These are phyloP conservation scores for Talaromyces islandicus DNA, from an alignment of 2,329 filamentous ascomycete genomes.

Conservation along the genomic window DNA sequence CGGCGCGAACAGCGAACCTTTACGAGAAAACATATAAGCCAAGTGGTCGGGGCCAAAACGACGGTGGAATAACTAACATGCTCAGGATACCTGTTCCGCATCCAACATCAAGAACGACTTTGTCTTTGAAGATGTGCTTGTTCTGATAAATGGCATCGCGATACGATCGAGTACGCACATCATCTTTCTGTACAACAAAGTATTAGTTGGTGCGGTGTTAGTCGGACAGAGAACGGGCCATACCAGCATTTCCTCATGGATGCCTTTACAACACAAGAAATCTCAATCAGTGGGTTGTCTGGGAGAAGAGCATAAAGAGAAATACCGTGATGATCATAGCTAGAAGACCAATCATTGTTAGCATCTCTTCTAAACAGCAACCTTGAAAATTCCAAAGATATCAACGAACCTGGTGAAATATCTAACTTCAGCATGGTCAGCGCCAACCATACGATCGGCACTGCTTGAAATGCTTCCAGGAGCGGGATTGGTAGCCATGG, in stretches of 20 bases:
- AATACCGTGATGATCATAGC: constrained; percentile 96
- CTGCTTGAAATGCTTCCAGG: constrained; percentile 28
- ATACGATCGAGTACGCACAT: constrained; percentile 93
- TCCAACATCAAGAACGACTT: constrained; percentile 84
- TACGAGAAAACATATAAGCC: background rate
- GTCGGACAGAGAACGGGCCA: constrained; percentile 25
- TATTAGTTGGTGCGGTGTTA: background rate
- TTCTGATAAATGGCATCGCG: constrained; percentile 96
- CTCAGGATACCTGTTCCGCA: constrained; percentile 95
- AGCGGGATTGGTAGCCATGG: constrained; percentile 1
- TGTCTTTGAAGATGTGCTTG: constrained; percentile 78
- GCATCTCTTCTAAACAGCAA: constrained; percentile 16
- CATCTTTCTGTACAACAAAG: constrained; percentile 69
- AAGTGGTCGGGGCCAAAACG: background rate
- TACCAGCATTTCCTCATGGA: constrained; percentile 98
- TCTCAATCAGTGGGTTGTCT: constrained; percentile 11
- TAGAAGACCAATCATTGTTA: constrained; percentile 35
- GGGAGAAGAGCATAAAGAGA: constrained; percentile 6
- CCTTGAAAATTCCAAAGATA: background rate
- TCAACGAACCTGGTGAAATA: constrained; percentile 88
- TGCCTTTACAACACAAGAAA: constrained; percentile 52
- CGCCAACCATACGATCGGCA: constrained; percentile 47
- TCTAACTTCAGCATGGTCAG: constrained; percentile 95
- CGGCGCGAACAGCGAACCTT: constrained; percentile 94
- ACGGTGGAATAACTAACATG: constrained; percentile 60